Evolutionary conservation across 495 filamentous ascomycete species (phyloP).

Genomic region (Daldinia bambusicola): DNA sequence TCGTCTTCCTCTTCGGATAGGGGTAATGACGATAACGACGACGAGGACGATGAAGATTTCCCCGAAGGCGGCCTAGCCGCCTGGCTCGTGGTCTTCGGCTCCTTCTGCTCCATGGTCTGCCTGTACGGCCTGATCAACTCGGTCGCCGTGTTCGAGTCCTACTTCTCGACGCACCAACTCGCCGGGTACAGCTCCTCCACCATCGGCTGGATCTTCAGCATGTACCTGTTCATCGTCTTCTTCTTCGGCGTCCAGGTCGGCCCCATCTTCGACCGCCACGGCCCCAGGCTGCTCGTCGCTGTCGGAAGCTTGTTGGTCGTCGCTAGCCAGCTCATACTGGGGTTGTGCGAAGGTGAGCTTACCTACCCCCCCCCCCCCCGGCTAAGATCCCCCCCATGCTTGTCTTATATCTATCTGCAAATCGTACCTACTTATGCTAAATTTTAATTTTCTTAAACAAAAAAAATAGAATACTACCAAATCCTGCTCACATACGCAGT

Average conservation of each 20-base stretch:
- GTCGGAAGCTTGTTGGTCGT: constrained; percentile 63
- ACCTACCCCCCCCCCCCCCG: not conserved
- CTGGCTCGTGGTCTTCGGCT: constrained; percentile 71
- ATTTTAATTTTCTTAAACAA: not conserved
- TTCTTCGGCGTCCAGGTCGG: constrained; percentile 73
- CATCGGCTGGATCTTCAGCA: constrained; percentile 73
- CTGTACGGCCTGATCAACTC: constrained; percentile 74
- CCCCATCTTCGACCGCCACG: constrained; percentile 73
- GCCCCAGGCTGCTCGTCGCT: constrained; percentile 63
- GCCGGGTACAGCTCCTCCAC: constrained; percentile 61
- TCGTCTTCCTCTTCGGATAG: constrained; percentile 19
- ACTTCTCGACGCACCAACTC: constrained; percentile 69
- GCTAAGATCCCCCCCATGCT: not conserved
- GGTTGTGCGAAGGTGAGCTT: constrained; percentile 52
- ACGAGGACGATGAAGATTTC: constrained; percentile 53
- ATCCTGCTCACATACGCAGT: constrained; percentile 71
- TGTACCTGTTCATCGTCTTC: constrained; percentile 70
- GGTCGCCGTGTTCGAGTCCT: constrained; percentile 71
- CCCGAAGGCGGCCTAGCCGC: constrained; percentile 69
- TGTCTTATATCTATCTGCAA: constrained; percentile 16
- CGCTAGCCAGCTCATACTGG: constrained; percentile 66
- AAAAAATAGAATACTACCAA: constrained; percentile 67
- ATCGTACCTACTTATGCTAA: constrained; percentile 27
- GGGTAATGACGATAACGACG: constrained; percentile 19
- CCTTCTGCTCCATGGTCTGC: constrained; percentile 68